Evolutionary conservation across 2,329 filamentous ascomycete genomes (phyloP).

Genomic region (Pseudopithomyces chartarum): DNA sequence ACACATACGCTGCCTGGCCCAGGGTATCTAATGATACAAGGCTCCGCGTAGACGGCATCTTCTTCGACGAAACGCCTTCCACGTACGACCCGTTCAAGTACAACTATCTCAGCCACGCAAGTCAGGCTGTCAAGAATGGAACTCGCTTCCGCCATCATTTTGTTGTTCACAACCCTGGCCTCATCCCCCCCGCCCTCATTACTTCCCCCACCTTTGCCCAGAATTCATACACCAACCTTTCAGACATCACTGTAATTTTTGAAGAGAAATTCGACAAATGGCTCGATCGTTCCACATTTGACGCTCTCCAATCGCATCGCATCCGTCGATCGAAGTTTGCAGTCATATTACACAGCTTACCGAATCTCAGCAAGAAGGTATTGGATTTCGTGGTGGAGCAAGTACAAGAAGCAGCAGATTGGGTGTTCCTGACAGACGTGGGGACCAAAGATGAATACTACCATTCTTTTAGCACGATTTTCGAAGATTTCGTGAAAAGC

Average conservation of each 20-base stretch:
- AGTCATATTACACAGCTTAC: constrained; percentile 34
- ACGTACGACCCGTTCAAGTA: constrained; percentile 24
- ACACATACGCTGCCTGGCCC: constrained; percentile 54
- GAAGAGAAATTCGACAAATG: constrained; percentile 39
- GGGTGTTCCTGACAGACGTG: constrained; percentile 35
- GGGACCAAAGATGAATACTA: constrained; percentile 32
- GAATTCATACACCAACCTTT: constrained; percentile 35
- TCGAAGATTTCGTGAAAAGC: constrained; percentile 24
- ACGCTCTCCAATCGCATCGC: constrained; percentile 23
- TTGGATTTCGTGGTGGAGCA: constrained; percentile 36
- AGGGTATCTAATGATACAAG: constrained; percentile 41
- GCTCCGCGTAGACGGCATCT: constrained; percentile 56
- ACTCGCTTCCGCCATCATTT: constrained; percentile 29
- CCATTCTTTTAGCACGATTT: constrained; percentile 32
- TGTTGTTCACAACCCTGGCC: constrained; percentile 39
- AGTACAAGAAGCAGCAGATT: constrained; percentile 34
- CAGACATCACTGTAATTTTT: constrained; percentile 39
- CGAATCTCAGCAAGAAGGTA: constrained; percentile 26
- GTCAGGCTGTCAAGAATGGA: constrained; percentile 23
- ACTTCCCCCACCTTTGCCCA: constrained; percentile 19
- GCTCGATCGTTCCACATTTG: constrained; percentile 26
- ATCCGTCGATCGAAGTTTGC: constrained; percentile 28
- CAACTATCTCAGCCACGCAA: constrained; percentile 27
- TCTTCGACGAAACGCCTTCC: constrained; percentile 58
- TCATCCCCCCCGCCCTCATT: constrained; percentile 22